Conservation (phyloP, 2,329 filamentous ascomycete species). For the Penicillium sp. region DNA sequence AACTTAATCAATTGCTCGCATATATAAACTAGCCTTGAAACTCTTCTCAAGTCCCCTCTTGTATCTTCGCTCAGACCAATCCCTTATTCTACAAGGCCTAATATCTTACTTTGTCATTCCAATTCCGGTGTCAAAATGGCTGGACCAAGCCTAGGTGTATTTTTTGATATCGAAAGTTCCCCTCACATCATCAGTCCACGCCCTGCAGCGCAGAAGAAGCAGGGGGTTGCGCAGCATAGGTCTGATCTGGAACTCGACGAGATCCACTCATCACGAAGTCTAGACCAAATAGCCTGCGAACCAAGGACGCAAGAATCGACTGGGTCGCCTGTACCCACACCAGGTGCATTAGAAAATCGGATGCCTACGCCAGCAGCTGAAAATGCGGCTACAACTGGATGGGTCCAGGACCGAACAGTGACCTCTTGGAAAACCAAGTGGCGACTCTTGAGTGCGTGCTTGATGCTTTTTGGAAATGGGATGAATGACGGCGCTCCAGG, state of each 20-base stretch:
- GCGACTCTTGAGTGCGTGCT: conserved; percentile 63
- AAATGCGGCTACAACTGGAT: conserved; percentile 6
- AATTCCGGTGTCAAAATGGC: conserved; percentile 31
- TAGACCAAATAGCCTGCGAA: not conserved
- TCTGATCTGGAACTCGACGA: conserved; percentile 24
- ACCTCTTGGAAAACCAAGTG: conserved; percentile 60
- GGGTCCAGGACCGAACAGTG: conserved; percentile 12
- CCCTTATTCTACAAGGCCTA: not conserved
- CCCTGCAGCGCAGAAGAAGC: conserved; percentile 34
- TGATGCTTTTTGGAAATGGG: conserved; percentile 68
- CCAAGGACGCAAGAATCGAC: not conserved
- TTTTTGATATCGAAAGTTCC: conserved; percentile 45
- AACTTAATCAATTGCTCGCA: not conserved
- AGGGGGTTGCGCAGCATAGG: conserved; percentile 19
- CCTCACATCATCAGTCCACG: conserved; percentile 38
- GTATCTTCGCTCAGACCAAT: not conserved
- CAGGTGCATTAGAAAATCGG: conserved; percentile 14
- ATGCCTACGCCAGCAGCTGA: conserved; percentile 5
- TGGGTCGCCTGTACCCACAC: conserved; percentile 5
- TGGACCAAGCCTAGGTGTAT: conserved; percentile 35
- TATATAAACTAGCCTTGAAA: not conserved
- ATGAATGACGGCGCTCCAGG: conserved; percentile 75
- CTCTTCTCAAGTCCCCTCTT: not conserved
- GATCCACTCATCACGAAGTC: conserved; percentile 10
- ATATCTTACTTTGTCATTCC: not conserved